Base-by-base conservation (phyloP, 2,329 filamentous ascomycete genomes). In the Drechslerella coelobrocha region DNA sequence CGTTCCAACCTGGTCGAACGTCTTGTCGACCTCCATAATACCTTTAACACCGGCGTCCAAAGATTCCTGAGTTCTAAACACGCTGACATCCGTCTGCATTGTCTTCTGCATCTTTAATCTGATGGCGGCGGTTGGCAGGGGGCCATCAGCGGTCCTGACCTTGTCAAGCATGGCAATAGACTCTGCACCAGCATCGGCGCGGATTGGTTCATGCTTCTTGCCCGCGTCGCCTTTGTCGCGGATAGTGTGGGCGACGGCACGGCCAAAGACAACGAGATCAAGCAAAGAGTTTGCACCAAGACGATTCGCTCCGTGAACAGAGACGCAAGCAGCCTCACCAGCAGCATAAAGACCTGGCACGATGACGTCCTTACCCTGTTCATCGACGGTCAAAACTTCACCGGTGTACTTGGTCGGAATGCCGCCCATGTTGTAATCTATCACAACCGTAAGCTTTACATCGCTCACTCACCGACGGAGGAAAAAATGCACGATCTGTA, bases 391-490 rank as follows among this genome's bases (percentile, higher is more conserved):
- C 75, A 99, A 82, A 72, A 97, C 94, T 82, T 99, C 92, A 80
- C 94, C 93, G 73, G 91, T 97, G 85, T 96, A 97, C 78, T 91
- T 91, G 75, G 94, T 97, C 56, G 93, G 93, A 76, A 99, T 97
- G 85, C 94, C 93, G 81, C 93, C 93, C 94, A 97, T 99, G 86
- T 97, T 97, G 86, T 99, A 99, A 85, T 99, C 68, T 72, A 57
- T 21, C 23, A 21, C 21, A 9, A 14, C 92, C 17, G 37, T 21
- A 29, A n/a, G 47, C 60, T 62, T 68, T 61, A 17, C 19, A 45
- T 43, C 10, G 14, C 1, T 10, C 34, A n/a, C 19, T 8, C 17
- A 26, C 9, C 10, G 27, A 60, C 26, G 7, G 10, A n/a, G 31
- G 14, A 21, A 4, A 7, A 27, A 8, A 19, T 17, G 12, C 7